Evolutionary conservation across 345 rosid genomes (phyloP).

Genomic region (Isatis tinctoria): DNA sequence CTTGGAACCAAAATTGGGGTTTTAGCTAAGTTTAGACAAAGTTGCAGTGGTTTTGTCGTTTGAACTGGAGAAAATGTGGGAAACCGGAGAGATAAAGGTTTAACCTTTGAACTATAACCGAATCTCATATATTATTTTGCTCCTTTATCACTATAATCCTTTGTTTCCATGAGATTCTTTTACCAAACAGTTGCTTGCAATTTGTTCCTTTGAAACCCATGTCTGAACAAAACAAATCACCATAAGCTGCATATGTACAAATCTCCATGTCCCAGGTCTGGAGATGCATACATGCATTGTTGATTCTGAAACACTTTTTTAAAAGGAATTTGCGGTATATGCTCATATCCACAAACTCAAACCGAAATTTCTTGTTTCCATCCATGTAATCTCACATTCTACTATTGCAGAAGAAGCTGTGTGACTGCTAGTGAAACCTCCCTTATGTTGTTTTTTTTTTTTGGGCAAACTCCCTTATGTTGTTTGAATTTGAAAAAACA

Average conservation of each 20-base stretch:
- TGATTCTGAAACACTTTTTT: neutral
- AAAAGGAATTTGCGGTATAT: neutral
- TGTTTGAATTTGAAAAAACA: neutral
- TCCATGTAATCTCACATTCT: neutral
- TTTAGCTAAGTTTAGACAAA: constrained; percentile 6
- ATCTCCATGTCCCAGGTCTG: neutral
- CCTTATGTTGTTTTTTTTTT: constrained; percentile 2
- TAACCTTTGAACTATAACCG: neutral
- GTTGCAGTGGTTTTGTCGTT: neutral
- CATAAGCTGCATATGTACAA: neutral
- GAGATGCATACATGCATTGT: neutral
- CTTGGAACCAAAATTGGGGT: neutral
- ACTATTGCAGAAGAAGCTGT: constrained; percentile 36
- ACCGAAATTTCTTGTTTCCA: neutral
- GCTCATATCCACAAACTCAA: neutral
- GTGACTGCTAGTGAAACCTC: constrained; percentile 54
- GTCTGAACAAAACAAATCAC: neutral
- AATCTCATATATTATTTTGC: neutral
- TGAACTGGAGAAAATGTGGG: neutral
- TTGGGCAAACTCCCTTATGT: constrained; percentile 9
- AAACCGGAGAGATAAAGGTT: neutral
- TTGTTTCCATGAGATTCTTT: neutral
- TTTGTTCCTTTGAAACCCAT: neutral
- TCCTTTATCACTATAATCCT: neutral
- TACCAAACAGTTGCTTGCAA: neutral